Evolutionary conservation across 192 early-diverging fungal genomes (phyloP), one percentile per base, ranked within the genome.

Genomic region (Chytriomyces sp.): DNA sequence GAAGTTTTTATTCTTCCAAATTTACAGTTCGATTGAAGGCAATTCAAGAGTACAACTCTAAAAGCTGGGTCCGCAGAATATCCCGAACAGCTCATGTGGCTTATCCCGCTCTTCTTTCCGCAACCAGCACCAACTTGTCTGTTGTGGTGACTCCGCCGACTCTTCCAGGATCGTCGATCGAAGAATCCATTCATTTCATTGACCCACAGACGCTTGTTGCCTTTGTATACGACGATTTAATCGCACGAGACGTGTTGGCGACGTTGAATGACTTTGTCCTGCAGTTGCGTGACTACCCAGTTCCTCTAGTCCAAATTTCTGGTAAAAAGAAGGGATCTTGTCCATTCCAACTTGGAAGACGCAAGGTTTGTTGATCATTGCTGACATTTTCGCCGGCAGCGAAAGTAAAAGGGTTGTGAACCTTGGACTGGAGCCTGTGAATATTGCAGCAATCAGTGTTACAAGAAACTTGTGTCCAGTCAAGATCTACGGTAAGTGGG

Each of bases 31-130:
- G 23, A 66, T 87, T 48, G 84, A 87, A 65, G 78, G 26, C 78
- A 46, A 66, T 88, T 50, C 85, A 88, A 50, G 84, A 86, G 62
- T 87, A 82, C 75, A 85, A 88, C 67, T 75, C 83, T 1, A 77
- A 80, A 45, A 64, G 76, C 23, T 88, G 85, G 86, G 74, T 87
- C 59, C 65, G 71, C 5, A 57, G 63, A 13, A 77, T 84, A 8
- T 64, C 64, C 0, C 47, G 23, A 26, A 35, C 28, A 35, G 23
- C 16, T 0, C 64, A 64, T 35, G 66, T 64, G 60, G 77, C 69
- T 26, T 61, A 60, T 49, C 67, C 77, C 47, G 57, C 72, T 44
- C 78, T 82, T 0, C 49, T 85, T 61, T 70, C 24, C 9, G 69
- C 76, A 5, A 77, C 67, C 24, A 28, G 82, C 28, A 45, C 48